Evolutionary conservation across 805 yeast species (phyloP).

Genomic region (Candida bentonensis): DNA sequence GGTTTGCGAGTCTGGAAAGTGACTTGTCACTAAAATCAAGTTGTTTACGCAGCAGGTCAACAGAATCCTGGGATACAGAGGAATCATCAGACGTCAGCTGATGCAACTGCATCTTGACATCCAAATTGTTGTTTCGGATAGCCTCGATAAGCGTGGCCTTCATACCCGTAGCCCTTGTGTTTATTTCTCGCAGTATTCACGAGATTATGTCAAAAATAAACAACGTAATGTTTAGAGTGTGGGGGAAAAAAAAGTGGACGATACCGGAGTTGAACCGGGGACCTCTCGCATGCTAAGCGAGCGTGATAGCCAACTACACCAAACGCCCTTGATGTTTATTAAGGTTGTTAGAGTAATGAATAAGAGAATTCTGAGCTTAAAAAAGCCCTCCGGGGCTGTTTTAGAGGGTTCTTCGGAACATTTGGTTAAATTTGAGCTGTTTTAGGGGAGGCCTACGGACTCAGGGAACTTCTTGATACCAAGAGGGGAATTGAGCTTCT

Average conservation of each 20-base stretch:
- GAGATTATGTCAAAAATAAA: too few relatives aligned
- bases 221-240: too few relatives aligned
- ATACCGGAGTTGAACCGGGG: conserved; percentile 26
- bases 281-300: conserved; percentile 26
- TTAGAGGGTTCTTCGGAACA: too few relatives aligned
- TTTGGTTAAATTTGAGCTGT: too few relatives aligned
- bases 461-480: too few relatives aligned
- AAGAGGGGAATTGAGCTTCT: too few relatives aligned
- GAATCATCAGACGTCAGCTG: neutral
- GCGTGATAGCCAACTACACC: conserved; percentile 25
- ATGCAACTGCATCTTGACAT: neutral
- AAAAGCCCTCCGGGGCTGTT: too few relatives aligned
- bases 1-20: neutral
- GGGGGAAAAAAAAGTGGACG: conserved; percentile 20
- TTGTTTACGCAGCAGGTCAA: neutral
- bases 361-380: too few relatives aligned
- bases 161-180: too few relatives aligned
- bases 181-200: too few relatives aligned
- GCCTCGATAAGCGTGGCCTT: neutral
- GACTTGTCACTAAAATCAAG: neutral
- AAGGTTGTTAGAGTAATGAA: too few relatives aligned
- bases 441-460: too few relatives aligned
- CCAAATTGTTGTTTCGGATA: neutral
- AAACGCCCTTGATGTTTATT: conserved; percentile 22
- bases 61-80: neutral